Base-by-base conservation (phyloP, 2,329 filamentous ascomycete genomes). In the Zymoseptoria crescenta region DNA sequence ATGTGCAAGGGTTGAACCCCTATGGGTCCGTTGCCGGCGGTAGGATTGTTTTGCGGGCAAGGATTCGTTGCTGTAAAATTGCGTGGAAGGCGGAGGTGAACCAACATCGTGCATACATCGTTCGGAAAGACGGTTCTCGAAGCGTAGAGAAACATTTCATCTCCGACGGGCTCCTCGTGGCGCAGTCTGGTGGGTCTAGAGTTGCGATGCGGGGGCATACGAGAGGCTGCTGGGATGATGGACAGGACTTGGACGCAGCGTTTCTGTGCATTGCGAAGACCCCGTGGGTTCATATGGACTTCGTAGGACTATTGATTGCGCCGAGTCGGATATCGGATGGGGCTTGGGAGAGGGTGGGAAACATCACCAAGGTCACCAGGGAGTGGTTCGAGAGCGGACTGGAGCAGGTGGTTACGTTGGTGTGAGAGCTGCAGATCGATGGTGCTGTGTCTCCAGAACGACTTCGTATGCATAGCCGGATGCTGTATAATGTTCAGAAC, bases 61-160 rank as follows among this genome's bases (percentile, higher is more conserved):
- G 52, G 48, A 29, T 58, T 13, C 27, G 52, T 16, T 45, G 51
- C 21, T 58, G 56, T 27, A n/a, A 24, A 19, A 58, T 58, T 9
- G 19, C 35, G 35, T 58, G 52, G 35, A 35, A 50, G 35, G 10
- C 51, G 20, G 35, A 54, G n/a, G 21, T 16, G 35, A 54, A 50
- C 35, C 28, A 28, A 21, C 24, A 55, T 45, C 52, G 35, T 8
- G 56, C 41, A 2, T 58, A 48, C 27, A 51, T 49, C 21, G 16
- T 29, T 13, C 4, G 54, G n/a, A 21, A 41, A 13, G 24, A 58
- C 27, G 56, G 56, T 2, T 20, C 45, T 4, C 6, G 19, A 9
- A 54, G 35, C 10, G 35, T 21, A 13, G 56, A 58, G 52, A 48
- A 58, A 24, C 52, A 54, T 28, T 54, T 58, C 50, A 49, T 54